Base-by-base conservation (phyloP, 169 alveolate genomes). In the Plasmodium billcollinsi region DNA sequence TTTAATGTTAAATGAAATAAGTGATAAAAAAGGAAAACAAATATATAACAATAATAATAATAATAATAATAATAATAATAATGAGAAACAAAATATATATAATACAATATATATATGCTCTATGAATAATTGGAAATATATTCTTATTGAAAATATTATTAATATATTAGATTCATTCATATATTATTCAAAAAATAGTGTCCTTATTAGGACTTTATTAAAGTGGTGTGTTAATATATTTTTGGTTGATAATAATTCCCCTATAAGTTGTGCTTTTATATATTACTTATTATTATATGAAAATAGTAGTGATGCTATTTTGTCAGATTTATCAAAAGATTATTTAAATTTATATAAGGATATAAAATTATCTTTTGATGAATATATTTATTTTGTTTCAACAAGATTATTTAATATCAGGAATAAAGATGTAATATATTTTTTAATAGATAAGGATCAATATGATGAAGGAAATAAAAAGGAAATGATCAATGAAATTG, bases 141-240 rank as follows among this genome's bases (percentile, higher is more conserved):
- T 70, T 15, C 43, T 80, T 52, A 20, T 61, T 45, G 47, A 80
- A 72, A 80, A 80, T 67, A 63, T 80, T 80, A 62, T 39, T 45
- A 59, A 62, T 69, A 29, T 80, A 49, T 67, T 80, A 49, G 90
- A 80, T 45, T 26, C 39, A n/a, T 80, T 67, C 26, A 47, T 80
- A 33, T 43, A 49, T 33, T 80, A 54, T 50, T 39, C 69, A 39
- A 45, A 80, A 14, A 80, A 80, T 49, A 61, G 58, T 49, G 56
- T 80, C 61, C n/a, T 80, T 69, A 69, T 69, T 15, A 70, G 83
- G 59, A 21, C 39, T 21, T 3, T 80, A 47, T 45, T 80, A 26
- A 80, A 80, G 3, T 80, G 90, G 90, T 21, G 66, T 61, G 49
- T 29, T 69, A 67, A 72, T 45, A 66, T 80, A n/a, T 80, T 80